phyloP scores from a whole-genome alignment of 805 yeast species.

The Spathaspora arborariae region DNA sequence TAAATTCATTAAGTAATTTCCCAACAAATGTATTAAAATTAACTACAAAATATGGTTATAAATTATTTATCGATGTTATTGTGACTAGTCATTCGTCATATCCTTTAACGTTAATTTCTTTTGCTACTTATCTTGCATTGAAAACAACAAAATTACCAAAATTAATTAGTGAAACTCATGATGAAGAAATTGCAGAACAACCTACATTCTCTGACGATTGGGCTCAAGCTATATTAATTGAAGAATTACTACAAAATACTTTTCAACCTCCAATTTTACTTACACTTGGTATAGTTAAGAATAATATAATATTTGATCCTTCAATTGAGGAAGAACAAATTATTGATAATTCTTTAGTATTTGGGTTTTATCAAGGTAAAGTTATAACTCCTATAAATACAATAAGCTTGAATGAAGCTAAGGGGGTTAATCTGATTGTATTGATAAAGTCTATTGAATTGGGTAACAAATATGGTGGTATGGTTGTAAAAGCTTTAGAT shows the following conservation, averaged over 20 bases:
- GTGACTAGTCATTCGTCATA: constrained; percentile 74
- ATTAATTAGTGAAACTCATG: constrained; percentile 64
- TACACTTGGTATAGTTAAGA: constrained; percentile 71
- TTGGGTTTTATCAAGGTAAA: constrained; percentile 67
- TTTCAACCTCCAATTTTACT: constrained; percentile 75
- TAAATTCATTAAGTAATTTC: constrained; percentile 53
- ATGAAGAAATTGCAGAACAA: constrained; percentile 74
- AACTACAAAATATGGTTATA: constrained; percentile 72
- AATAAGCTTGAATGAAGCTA: constrained; percentile 42
- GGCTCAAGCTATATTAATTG: constrained; percentile 51
- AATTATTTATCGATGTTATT: constrained; percentile 74
- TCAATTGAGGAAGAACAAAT: constrained; percentile 86
- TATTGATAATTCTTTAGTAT: constrained; percentile 74
- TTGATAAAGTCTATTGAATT: constrained; percentile 54
- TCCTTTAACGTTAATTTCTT: constrained; percentile 76
- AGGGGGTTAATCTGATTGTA: constrained; percentile 12
- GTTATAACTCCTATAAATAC: constrained; percentile 73
- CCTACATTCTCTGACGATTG: constrained; percentile 91
- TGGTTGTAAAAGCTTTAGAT: constrained; percentile 59
- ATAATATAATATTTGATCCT: constrained; percentile 74
- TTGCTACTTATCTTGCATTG: constrained; percentile 78
- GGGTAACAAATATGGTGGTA: constrained; percentile 57
- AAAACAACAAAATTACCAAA: constrained; percentile 74
- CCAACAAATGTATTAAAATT: constrained; percentile 51
- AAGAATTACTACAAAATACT: constrained; percentile 33